Conservation (phyloP, 768 basidiomycete genomes). For the Psilocybe cubensis region DNA sequence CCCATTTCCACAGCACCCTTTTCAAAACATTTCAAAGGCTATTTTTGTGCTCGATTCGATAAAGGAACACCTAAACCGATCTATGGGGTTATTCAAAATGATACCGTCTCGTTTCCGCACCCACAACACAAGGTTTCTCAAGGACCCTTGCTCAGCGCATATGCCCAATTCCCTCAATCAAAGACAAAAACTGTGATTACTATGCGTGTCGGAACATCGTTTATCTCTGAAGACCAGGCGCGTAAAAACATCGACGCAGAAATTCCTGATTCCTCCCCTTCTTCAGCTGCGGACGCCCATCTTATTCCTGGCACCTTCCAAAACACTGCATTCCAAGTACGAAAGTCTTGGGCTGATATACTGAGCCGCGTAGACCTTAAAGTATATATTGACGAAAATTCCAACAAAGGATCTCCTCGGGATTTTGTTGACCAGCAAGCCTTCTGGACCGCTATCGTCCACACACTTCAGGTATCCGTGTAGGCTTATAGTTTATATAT, state of each 20-base stretch:
- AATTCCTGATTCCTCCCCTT: constrained; percentile 21
- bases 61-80: constrained; percentile 35
- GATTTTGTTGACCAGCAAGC: constrained; percentile 42
- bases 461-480: constrained; percentile 54
- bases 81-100: constrained; percentile 54
- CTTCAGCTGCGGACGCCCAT: constrained; percentile 1
- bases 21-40: constrained; percentile 50
- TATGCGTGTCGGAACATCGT: constrained; percentile 71
- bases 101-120: constrained; percentile 26
- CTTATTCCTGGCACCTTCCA: constrained; percentile 41
- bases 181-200: constrained; percentile 37
- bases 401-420: constrained; percentile 28
- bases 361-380: constrained; percentile 53
- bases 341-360: constrained; percentile 61
- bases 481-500: no score
- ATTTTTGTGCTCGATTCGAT: constrained; percentile 66
- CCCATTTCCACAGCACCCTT: constrained; percentile 46
- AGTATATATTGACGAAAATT: constrained; percentile 37
- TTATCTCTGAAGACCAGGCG: constrained; percentile 74
- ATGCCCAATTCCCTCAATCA: constrained; percentile 45
- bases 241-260: constrained; percentile 48
- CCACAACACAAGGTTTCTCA: constrained; percentile 30
- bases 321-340: constrained; percentile 49
- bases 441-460: constrained; percentile 68
- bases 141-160: constrained; percentile 56